Evolutionary conservation across 306 rosid species (phyloP), one percentile per base, ranked within the genome.

Genomic region (Canavalia ensiformis): DNA sequence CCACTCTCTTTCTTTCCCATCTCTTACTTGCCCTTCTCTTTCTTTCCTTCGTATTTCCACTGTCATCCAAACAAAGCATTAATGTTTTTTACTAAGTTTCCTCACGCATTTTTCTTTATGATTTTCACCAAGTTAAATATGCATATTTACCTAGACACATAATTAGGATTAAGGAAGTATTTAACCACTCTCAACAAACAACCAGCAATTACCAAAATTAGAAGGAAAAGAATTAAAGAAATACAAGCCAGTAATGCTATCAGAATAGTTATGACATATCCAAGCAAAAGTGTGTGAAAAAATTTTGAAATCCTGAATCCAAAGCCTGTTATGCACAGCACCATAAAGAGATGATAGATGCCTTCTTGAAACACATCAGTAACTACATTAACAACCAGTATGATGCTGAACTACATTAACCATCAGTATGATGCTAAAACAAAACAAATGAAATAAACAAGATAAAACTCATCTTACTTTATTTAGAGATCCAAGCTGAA

Each of bases 401-500:
- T 18, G 25, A 18, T 18, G 0, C 25, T 18, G 25, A 78, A 60
- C 76, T 76, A 71, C 76, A 74, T 77, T 62, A 11, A 74, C 46
- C 77, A 74, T 7, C 69, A 56, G 77, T 64, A 78, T 46, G 55
- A 31, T 30, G 29, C 35, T 72, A 44, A 68, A 79, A 59, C 69
- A 81, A 72, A 63, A 74, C 64, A 84, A 58, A 50, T 55, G 44
- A 68, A 31, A 50, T 73, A 59, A 54, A 68, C 42, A 85, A 49
- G 33, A 35, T 7, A 59, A 66, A 73, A 81, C 88, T 74, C 74
- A 45, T 78, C 92, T 46, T 86, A 96, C 99, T 78, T 90, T 94
- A 83, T 89, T 88, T 59, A 87, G 82, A 70, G 98, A 93, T 13
- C 99, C 99, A 76, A 96, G 97, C 85, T 93, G 99, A 81, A 96